phyloP scores from a whole-genome alignment of 2,329 filamentous ascomycete species.

The Ceratocystiopsis minuta region DNA sequence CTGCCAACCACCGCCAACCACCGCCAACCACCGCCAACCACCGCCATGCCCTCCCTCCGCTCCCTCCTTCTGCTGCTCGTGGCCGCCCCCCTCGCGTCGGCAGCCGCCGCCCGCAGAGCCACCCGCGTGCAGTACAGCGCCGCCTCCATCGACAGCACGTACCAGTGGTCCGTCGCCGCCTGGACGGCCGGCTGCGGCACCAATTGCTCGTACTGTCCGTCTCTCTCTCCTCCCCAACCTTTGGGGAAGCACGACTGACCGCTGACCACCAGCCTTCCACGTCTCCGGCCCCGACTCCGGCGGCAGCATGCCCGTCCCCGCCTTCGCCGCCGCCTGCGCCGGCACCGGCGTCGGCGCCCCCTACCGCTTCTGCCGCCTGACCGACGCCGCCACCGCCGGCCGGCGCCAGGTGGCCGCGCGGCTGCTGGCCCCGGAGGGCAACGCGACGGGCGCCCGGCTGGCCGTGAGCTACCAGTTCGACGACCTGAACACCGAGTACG shows the following conservation, averaged over 20 bases:
- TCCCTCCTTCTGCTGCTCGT: no score
- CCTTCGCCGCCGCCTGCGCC: slow-evolving; percentile 16
- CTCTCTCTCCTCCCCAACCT: no score
- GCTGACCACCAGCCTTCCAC: slow-evolving; percentile 10
- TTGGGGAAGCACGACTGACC: background rate
- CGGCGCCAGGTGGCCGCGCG: slow-evolving; percentile 13
- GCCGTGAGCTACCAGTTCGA: slow-evolving; percentile 16
- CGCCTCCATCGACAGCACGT: background rate
- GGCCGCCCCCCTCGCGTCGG: no score
- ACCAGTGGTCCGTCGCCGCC: slow-evolving; percentile 1
- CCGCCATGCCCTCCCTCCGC: no score
- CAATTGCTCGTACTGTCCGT: background rate
- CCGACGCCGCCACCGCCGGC: slow-evolving; percentile 10
- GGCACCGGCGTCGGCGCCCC: slow-evolving; percentile 12
- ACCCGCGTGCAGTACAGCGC: no score
- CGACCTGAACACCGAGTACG: slow-evolving; percentile 9
- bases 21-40: no score
- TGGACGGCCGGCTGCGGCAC: background rate
- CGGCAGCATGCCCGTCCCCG: slow-evolving; percentile 12
- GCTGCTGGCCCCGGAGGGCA: slow-evolving; percentile 11
- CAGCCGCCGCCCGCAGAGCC: no score
- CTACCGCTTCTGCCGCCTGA: slow-evolving; percentile 13
- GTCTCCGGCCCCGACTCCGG: slow-evolving; percentile 14
- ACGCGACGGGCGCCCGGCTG: slow-evolving; percentile 11
- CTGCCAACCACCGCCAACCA: no score